Evolutionary conservation across 176 grass and related monocot species (phyloP), one percentile per base, ranked within the genome.

Genomic region (Musa schizocarpa): DNA sequence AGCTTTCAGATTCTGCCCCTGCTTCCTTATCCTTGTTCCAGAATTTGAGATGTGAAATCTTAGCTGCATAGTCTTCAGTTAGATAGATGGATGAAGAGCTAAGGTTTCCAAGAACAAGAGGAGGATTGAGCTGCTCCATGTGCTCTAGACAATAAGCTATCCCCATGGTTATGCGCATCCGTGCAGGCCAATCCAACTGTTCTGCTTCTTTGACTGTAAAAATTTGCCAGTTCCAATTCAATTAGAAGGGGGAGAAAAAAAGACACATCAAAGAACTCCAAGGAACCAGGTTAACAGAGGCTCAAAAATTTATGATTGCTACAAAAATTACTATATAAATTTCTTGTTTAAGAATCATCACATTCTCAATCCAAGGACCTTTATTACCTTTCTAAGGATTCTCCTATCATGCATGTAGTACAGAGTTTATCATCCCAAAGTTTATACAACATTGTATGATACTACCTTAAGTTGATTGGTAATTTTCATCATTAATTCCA

Each of bases 171-270:
- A 93, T 85, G 57, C 95, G 78, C 65, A 91, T 51, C 14, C 95
- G 88, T 29, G 82, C 67, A 5, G 77, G 74, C 95, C 95, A 98
- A 72, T 93, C 74, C 59, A 93, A 77, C 34, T 91, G 86, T 59
- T 98, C 95, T 13, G 88, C 90, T 85, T 98, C 95, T 71, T 98
- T 89, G 59, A 91, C 95, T 98, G 88, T 16, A 80, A 56, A 80
- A 11, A 63, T 49, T 13, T 12, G 21, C 55, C 12, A 56, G 23
- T 22, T 25, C 11, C 13, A 50, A 24, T 5, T 2, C 23, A 52
- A 24, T 77, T 12, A 65, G 75, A 19, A 52, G 1, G 51, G 43
- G 2, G 20, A 1, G 22, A n/a, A 50, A 52, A 70, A 17, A n/a
- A 6, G 3, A 8, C 50, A 51, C 2, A 70, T 17, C 13, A 70